Conservation (phyloP, 495 filamentous ascomycete species). For the Cairneyella variabilis region DNA sequence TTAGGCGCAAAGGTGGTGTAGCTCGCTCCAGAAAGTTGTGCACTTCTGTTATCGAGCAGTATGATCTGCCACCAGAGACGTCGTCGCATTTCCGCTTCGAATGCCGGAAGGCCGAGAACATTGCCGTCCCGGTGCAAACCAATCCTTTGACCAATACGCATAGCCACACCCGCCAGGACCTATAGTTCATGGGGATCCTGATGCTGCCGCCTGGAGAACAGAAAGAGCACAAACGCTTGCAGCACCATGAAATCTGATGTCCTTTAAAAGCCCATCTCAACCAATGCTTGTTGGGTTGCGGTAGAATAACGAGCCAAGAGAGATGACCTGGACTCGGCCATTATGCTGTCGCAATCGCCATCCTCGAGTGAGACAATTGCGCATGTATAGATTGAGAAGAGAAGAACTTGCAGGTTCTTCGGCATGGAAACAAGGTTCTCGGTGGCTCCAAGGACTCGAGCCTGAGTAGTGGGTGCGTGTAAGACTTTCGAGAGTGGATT, state of each 20-base stretch:
- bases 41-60: constrained; percentile 48
- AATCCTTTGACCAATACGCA: constrained; percentile 72
- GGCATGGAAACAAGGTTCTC: constrained; percentile 30
- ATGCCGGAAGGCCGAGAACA: constrained; percentile 61
- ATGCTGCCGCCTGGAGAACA: constrained; percentile 29
- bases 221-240: constrained; percentile 47
- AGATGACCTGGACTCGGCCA: constrained; percentile 35
- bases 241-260: constrained; percentile 41
- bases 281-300: constrained; percentile 38
- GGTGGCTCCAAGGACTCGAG: constrained; percentile 38
- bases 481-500: constrained; percentile 46
- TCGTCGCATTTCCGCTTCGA: constrained; percentile 62
- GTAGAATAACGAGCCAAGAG: constrained; percentile 36
- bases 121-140: constrained; percentile 72
- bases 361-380: constrained; percentile 31
- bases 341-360: constrained; percentile 32
- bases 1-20: constrained; percentile 48
- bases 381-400: constrained; percentile 47
- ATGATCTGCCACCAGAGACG: constrained; percentile 61
- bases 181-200: constrained; percentile 31
- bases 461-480: constrained; percentile 45
- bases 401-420: constrained; percentile 39
- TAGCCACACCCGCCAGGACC: constrained; percentile 61
- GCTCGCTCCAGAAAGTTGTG: constrained; percentile 58
- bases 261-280: constrained; percentile 31